Evolutionary conservation across 345 rosid species (phyloP).

Genomic region (Erucastrum elatum): DNA sequence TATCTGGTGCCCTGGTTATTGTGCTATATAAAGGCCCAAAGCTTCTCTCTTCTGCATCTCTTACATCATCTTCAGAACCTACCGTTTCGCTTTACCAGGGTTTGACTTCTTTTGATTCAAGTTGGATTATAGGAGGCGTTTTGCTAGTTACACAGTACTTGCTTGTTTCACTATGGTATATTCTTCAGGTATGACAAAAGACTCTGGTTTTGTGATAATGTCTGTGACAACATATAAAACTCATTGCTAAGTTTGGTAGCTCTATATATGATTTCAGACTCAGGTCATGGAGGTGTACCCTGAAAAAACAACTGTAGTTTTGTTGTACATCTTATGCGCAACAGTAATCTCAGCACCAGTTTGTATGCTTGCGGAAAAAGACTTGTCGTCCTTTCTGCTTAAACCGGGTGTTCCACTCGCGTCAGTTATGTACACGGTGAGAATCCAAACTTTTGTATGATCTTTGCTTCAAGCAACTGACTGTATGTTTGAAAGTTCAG

Average conservation of each 20-base stretch:
- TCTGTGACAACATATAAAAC: neutral
- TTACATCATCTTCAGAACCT: slow-evolving; percentile 3
- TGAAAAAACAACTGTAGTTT: slow-evolving; percentile 34
- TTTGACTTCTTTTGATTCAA: slow-evolving; percentile 10
- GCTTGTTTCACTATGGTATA: slow-evolving; percentile 26
- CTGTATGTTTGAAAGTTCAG: neutral
- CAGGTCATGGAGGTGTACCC: slow-evolving; percentile 48
- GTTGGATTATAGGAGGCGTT: slow-evolving; percentile 38
- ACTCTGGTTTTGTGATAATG: neutral
- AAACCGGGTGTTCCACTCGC: slow-evolving; percentile 36
- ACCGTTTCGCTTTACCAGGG: slow-evolving; percentile 10
- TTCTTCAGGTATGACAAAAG: slow-evolving; percentile 32
- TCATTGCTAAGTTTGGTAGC: neutral
- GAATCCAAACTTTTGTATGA: neutral
- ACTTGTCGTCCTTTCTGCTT: slow-evolving; percentile 41
- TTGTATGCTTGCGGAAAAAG: slow-evolving; percentile 43
- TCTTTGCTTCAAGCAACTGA: neutral
- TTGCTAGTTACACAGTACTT: slow-evolving; percentile 26
- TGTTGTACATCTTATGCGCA: slow-evolving; percentile 34
- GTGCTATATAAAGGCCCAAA: slow-evolving; percentile 34
- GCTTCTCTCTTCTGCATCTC: slow-evolving; percentile 4
- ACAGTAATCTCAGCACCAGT: slow-evolving; percentile 42
- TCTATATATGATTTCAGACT: slow-evolving; percentile 37
- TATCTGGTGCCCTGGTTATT: slow-evolving; percentile 38
- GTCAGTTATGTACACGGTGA: slow-evolving; percentile 45